A percentile compares a stretch with the other conserved stretches of the same genome.
phyloP scores from a whole-genome alignment of 305 asterid species.

The Petunia hybrid region DNA sequence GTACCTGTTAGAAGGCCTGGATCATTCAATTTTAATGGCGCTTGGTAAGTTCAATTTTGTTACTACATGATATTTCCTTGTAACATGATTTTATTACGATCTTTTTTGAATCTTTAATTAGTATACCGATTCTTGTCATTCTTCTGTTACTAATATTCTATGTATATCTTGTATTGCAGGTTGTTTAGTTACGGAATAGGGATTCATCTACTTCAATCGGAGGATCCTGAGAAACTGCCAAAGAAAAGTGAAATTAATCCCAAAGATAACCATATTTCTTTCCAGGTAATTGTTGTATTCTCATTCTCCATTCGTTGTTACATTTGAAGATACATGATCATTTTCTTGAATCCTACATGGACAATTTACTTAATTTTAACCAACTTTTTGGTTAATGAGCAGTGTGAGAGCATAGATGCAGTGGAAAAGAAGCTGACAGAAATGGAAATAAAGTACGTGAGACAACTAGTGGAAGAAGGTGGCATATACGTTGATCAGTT shows the following conservation, averaged over 20 bases:
- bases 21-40: conserved; percentile 84
- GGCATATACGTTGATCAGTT: conserved; percentile 86
- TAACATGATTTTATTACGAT: background rate
- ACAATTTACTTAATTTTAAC: background rate
- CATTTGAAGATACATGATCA: no score
- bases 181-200: conserved; percentile 93
- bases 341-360: background rate
- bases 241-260: conserved; percentile 86
- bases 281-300: conserved; percentile 63
- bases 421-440: conserved; percentile 89
- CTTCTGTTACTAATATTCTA: background rate
- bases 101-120: background rate
- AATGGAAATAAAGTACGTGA: conserved; percentile 70
- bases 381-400: conserved; percentile 15
- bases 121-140: background rate
- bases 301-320: background rate
- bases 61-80: background rate
- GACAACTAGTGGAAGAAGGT: conserved; percentile 88
- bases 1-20: conserved; percentile 88
- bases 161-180: conserved; percentile 50
- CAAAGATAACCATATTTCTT: conserved; percentile 92
- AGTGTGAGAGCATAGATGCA: conserved; percentile 91
- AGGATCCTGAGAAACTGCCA: conserved; percentile 63
- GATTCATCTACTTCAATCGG: conserved; percentile 85
- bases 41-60: conserved; percentile 59